Evolutionary conservation across 257 asterid species (phyloP), one percentile per base, ranked within the genome.

Genomic region (Plectranthus barbatus): DNA sequence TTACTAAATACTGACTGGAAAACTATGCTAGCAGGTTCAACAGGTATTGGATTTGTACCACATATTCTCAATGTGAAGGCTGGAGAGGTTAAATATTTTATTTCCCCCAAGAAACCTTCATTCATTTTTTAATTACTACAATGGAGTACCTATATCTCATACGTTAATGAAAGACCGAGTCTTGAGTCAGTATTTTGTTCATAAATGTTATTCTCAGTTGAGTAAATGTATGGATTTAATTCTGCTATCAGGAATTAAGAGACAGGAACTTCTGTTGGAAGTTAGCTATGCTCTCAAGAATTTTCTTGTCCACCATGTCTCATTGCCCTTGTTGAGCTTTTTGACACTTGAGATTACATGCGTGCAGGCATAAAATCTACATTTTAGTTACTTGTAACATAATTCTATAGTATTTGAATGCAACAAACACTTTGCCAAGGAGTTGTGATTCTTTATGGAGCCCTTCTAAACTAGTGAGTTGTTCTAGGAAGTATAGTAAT

Each of bases 1-100:
- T 21, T 14, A 17, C 36, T 12, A 58, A 31, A 9, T 57, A 13
- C 72, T 45, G 49, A 64, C 47, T 46, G 20, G 26, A 46, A 64
- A 56, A n/a, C 37, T 58, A 36, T 71, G 61, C 37, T 56, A 71
- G 73, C 85, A 80, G 90, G 86, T 60, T 74, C 90, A 61, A 55
- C 64, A 46, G 85, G 80, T 47, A 54, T 62, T 13, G 81, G 78
- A 71, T 74, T 79, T 12, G 76, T 58, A n/a, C 79, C 84, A 4
- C 85, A 74, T 64, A 49, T 78, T 47, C 62, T 83, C 62, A 41
- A 19, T 55, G 89, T 80, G 47, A 58, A 71, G 12, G 37, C 80
- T 0, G 89, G 89, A 70, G 89, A 83, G 86, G 86, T 83, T 15
- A 68, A 24, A 49, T 4, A 11, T 64, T 65, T 33, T 15, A 21